Base-by-base conservation (phyloP, 768 basidiomycete species). In the Boletellus sp. region DNA sequence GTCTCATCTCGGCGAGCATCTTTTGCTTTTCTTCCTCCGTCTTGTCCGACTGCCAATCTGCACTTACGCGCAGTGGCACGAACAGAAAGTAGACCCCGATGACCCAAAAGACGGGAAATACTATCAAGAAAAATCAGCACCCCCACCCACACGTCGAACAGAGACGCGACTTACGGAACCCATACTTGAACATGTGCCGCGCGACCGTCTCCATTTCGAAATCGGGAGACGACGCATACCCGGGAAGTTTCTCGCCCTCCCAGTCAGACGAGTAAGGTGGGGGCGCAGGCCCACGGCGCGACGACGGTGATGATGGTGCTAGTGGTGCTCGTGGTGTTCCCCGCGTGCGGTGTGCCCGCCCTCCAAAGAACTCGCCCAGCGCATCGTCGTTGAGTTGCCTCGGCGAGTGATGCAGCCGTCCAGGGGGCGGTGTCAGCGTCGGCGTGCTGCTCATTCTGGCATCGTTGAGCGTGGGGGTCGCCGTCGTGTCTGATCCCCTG, bases 81-180 rank as follows among this genome's bases (percentile, higher is more conserved):
- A 77, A 62, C 17, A 84, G 72, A 56, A 84, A 79, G 59, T 78
- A 70, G 23, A 76, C 71, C 19, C 82, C 81, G 47, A 83, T 68
- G 39, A 77, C 70, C 82, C 82, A 84, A 63, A 84, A 83, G 35
- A 77, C 70, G 3, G 78, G 79, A 62, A 84, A 84, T 44, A 83
- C 82, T 84, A 16, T 6, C 43, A n/a, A 53, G 17, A 39, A 17
- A 13, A 40, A 13, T 6, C 15, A 4, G 42, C 47, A 2, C 1
- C 12, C 1, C 32, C 6, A 7, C 2, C 3, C 11, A 23, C 15
- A 20, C 9, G 9, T 1, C 37, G 23, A 22, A 7, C 3, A 8
- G 35, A 37, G 34, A 44, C 28, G 47, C 34, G 17, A 67, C 82
- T 60, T 57, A 84, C 83, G 59, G 59, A 84, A 83, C 38, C 81